Conservation (phyloP, 306 rosid genomes). For the Vachellia collinsii region DNA sequence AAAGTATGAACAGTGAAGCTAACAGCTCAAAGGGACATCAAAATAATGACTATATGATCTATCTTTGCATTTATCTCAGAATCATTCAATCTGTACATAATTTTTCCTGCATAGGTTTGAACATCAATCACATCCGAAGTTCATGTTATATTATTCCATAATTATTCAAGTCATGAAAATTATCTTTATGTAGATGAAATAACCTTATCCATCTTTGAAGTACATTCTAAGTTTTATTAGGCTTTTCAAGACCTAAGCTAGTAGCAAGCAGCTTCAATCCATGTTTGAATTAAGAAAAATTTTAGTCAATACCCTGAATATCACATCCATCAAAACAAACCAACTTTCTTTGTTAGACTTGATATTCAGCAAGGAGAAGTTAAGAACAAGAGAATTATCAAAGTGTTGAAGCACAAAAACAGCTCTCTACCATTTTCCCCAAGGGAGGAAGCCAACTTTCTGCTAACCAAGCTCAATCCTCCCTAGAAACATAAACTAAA, state of each 20-base stretch:
- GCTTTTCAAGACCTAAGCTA: background rate
- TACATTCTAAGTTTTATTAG: background rate
- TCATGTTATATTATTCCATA: background rate
- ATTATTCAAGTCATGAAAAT: background rate
- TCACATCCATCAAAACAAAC: background rate
- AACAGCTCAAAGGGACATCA: constrained; percentile 10
- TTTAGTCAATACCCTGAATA: background rate
- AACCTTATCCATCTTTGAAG: background rate
- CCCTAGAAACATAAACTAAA: background rate
- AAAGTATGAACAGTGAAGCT: background rate
- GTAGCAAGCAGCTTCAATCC: background rate
- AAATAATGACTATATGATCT: background rate
- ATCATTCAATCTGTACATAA: background rate
- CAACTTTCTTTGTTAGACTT: background rate
- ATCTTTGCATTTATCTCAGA: constrained; percentile 4
- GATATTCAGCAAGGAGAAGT: background rate
- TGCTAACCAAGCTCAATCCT: background rate
- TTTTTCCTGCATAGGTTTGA: background rate
- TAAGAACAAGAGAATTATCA: background rate
- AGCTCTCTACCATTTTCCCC: background rate
- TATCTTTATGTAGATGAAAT: background rate
- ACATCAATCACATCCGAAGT: background rate
- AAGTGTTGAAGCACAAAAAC: background rate
- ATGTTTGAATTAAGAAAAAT: background rate
- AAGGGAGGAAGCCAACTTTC: background rate